Evolutionary conservation across 192 early-diverging fungal genomes (phyloP).

Genomic region (Gaertneriomyces sp.): DNA sequence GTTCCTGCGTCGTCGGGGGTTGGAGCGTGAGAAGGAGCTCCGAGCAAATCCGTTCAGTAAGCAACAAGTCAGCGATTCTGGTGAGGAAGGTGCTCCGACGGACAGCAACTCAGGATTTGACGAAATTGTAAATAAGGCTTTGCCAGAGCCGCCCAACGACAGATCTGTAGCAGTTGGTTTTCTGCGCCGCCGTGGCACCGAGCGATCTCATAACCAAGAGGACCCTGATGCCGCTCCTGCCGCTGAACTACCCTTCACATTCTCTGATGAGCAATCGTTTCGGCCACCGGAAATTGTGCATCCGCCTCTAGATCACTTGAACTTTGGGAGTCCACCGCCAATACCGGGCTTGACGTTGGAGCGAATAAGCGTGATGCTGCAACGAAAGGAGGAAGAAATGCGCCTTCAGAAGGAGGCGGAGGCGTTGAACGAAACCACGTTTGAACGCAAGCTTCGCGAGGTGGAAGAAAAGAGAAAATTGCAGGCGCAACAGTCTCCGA

Average conservation of each 20-base stretch:
- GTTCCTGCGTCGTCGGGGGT: conserved; percentile 21
- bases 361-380: conserved; percentile 34
- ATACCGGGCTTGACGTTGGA: conserved; percentile 17
- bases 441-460: conserved; percentile 26
- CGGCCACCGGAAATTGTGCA: background rate
- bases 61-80: too few relatives aligned
- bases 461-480: conserved; percentile 13
- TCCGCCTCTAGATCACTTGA: conserved; percentile 5
- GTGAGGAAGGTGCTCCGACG: too few relatives aligned
- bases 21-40: conserved; percentile 5
- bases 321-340: conserved; percentile 3
- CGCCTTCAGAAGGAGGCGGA: conserved; percentile 29
- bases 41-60: too few relatives aligned
- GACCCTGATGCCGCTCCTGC: background rate
- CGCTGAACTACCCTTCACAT: background rate
- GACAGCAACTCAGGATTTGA: too few relatives aligned
- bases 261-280: background rate
- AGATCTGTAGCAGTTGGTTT: background rate
- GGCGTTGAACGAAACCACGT: conserved; percentile 32
- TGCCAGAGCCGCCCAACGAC: background rate
- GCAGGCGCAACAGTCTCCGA: background rate
- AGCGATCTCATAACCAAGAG: background rate
- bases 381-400: conserved; percentile 39
- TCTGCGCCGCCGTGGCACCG: conserved; percentile 2
- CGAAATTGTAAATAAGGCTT: too few relatives aligned